phyloP scores from a whole-genome alignment of 768 basidiomycete species.

The Fomitopsis serialis region DNA sequence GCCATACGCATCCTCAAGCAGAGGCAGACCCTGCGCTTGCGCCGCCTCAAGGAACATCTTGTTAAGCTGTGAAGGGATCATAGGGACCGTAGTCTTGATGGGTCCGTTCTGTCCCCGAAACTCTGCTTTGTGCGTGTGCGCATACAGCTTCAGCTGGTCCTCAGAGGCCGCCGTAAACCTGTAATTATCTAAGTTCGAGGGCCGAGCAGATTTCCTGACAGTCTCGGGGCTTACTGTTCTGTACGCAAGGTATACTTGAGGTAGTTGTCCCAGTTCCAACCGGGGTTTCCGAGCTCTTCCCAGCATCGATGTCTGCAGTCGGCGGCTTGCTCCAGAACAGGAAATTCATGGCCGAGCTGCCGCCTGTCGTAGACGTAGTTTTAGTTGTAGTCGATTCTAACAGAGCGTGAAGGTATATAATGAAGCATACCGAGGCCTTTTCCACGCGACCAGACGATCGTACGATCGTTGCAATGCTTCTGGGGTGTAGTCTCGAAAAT shows the following conservation, averaged over 20 bases:
- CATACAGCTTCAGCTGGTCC: neutral
- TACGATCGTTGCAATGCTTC: constrained; percentile 1
- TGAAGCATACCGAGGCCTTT: constrained; percentile 20
- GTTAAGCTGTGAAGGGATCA: neutral
- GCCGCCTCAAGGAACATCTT: neutral
- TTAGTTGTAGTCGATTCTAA: neutral
- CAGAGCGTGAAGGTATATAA: neutral
- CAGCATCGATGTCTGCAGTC: constrained; percentile 26
- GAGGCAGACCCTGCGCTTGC: neutral
- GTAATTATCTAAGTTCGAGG: too few species aligned
- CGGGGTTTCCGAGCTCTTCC: constrained; percentile 46
- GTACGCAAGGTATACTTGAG: constrained; percentile 30
- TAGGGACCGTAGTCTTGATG: constrained; percentile 1
- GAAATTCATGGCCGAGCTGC: constrained; percentile 42
- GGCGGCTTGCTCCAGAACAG: constrained; percentile 26
- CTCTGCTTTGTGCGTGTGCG: constrained; percentile 1
- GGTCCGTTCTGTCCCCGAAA: neutral
- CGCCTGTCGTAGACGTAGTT: constrained; percentile 14
- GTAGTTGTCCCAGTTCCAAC: constrained; percentile 44
- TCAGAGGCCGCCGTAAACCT: constrained; percentile 3
- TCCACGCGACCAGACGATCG: constrained; percentile 3
- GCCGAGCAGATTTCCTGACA: neutral
- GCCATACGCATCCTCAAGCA: constrained; percentile 1
- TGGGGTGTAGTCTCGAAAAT: constrained; percentile 9
- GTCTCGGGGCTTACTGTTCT: constrained; percentile 7